These are phyloP conservation scores for Furcasterigmium sp. DNA, from an alignment of 2,329 filamentous ascomycete species.

Conservation along the genomic window DNA sequence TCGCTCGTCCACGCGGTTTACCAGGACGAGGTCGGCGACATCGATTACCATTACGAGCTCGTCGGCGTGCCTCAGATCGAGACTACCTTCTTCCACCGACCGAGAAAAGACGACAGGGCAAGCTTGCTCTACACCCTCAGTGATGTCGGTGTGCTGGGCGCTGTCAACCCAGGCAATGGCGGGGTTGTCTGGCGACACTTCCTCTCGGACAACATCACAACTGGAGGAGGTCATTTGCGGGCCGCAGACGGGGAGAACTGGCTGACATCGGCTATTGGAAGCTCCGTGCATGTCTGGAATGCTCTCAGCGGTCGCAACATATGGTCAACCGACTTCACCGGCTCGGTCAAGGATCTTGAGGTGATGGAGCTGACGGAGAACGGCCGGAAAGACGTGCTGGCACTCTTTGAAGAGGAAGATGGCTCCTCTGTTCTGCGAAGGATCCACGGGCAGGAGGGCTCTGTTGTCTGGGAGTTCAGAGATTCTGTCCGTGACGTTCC, in stretches of 20 bases:
- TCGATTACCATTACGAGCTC: slow-evolving; percentile 90
- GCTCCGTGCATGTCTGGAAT: slow-evolving; percentile 74
- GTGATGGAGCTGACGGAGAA: slow-evolving; percentile 66
- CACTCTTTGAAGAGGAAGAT: slow-evolving; percentile 57
- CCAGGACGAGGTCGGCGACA: slow-evolving; percentile 81
- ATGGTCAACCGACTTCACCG: slow-evolving; percentile 64
- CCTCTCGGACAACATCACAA: slow-evolving; percentile 47
- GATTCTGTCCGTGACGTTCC: slow-evolving; percentile 65
- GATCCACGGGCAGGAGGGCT: slow-evolving; percentile 67
- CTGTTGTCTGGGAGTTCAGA: slow-evolving; percentile 72
- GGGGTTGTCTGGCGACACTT: slow-evolving; percentile 81
- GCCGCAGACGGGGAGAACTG: slow-evolving; percentile 76
- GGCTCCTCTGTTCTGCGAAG: slow-evolving; percentile 58
- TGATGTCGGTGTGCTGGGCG: slow-evolving; percentile 76
- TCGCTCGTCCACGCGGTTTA: slow-evolving; percentile 63
- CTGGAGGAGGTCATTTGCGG: slow-evolving; percentile 51
- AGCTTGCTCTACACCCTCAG: slow-evolving; percentile 89
- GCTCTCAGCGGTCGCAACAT: slow-evolving; percentile 72
- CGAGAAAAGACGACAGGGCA: slow-evolving; percentile 74
- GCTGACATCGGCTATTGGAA: slow-evolving; percentile 67
- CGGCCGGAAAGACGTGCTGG: slow-evolving; percentile 65
- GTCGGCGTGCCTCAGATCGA: slow-evolving; percentile 76
- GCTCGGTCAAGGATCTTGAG: slow-evolving; percentile 64
- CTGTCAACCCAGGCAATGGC: slow-evolving; percentile 83
- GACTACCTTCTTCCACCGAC: slow-evolving; percentile 92